Conservation (phyloP, 2,329 filamentous ascomycete genomes). For the Aureobasidium uvarum region DNA sequence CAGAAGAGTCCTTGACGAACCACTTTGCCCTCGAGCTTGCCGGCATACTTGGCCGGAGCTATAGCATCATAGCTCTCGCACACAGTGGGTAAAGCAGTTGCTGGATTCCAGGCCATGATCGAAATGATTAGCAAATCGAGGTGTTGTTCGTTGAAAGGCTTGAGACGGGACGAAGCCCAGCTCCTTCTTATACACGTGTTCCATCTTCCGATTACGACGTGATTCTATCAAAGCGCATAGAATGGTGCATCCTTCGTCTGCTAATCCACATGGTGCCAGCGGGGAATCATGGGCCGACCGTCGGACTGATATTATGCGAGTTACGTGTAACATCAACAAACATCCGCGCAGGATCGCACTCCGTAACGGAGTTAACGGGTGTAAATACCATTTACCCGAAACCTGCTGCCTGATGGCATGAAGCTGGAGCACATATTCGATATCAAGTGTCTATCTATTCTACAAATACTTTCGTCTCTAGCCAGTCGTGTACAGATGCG, state of each 20-base stretch:
- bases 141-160: background rate
- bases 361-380: background rate
- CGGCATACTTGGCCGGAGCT: slow-evolving; percentile 29
- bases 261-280: background rate
- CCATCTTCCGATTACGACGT: background rate
- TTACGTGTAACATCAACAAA: background rate
- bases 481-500: background rate
- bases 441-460: background rate
- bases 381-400: background rate
- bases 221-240: background rate
- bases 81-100: background rate
- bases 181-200: background rate
- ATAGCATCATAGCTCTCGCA: slow-evolving; percentile 30
- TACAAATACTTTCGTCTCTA: background rate
- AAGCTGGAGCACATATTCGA: background rate
- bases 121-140: background rate
- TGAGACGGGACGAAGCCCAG: background rate
- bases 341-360: background rate
- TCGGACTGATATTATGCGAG: background rate
- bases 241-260: background rate
- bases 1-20: slow-evolving; percentile 19
- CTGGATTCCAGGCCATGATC: background rate
- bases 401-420: background rate
- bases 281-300: background rate
- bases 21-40: slow-evolving; percentile 32